phyloP scores from a whole-genome alignment of 116 monocot species.

The Papilionanthe hybrid region DNA sequence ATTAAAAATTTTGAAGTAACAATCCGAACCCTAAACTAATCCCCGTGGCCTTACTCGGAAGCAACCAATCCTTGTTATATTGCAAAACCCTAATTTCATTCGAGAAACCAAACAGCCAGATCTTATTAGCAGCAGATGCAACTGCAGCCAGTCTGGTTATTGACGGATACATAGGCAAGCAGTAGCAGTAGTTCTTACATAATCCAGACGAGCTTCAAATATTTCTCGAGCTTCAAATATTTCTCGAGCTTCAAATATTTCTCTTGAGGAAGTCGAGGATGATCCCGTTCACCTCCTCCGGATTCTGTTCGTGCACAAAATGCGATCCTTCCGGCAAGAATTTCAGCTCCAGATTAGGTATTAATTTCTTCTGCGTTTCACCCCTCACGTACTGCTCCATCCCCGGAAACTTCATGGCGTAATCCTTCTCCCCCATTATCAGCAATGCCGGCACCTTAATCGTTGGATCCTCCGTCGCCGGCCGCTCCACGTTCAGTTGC shows the following conservation, averaged over 20 bases:
- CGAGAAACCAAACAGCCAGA: no score
- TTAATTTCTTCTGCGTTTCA: constrained; percentile 29
- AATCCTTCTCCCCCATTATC: constrained; percentile 73
- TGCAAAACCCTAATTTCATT: no score
- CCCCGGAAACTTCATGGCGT: constrained; percentile 41
- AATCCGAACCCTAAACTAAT: no score
- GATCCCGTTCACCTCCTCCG: constrained; percentile 50
- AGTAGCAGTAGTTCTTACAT: background rate
- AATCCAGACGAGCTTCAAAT: background rate
- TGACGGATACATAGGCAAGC: background rate
- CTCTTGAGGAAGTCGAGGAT: constrained; percentile 32
- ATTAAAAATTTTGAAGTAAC: no score
- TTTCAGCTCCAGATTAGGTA: constrained; percentile 40
- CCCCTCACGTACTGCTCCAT: constrained; percentile 38
- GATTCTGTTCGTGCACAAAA: constrained; percentile 64
- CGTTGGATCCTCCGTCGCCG: constrained; percentile 26
- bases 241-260: constrained; percentile 11
- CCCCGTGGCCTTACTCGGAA: no score
- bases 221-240: no score
- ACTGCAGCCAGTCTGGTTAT: background rate
- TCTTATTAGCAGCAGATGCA: no score
- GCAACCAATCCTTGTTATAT: no score
- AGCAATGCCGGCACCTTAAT: constrained; percentile 43
- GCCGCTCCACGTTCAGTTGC: background rate
- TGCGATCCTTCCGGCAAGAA: constrained; percentile 44